Conservation (phyloP, 805 yeast species). For the Debaryomyces castellii region DNA sequence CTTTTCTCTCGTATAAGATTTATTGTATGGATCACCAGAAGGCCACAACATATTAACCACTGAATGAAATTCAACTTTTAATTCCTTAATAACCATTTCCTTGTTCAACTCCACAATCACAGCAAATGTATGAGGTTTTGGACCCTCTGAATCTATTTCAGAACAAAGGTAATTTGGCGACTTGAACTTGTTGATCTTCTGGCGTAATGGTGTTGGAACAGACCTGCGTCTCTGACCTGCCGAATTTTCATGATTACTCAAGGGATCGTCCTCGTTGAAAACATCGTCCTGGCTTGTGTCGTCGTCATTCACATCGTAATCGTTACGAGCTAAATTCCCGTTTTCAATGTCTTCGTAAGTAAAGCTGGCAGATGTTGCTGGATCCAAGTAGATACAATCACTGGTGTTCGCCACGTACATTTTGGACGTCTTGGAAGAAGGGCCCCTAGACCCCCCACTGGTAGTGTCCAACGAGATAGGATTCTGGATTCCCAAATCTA, state of each 20-base stretch:
- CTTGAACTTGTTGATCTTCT: slow-evolving; percentile 22
- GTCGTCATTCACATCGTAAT: slow-evolving; percentile 8
- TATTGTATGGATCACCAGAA: slow-evolving; percentile 49
- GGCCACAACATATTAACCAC: slow-evolving; percentile 52
- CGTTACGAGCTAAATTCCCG: slow-evolving; percentile 27
- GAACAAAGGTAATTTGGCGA: slow-evolving; percentile 39
- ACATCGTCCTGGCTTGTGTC: background rate
- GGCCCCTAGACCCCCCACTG: slow-evolving; percentile 20
- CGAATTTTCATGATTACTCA: background rate
- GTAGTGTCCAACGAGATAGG: slow-evolving; percentile 37
- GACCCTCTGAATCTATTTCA: slow-evolving; percentile 36
- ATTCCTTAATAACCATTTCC: slow-evolving; percentile 34
- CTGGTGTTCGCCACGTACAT: slow-evolving; percentile 38
- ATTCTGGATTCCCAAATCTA: slow-evolving; percentile 38
- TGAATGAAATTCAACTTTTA: slow-evolving; percentile 45
- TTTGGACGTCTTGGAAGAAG: slow-evolving; percentile 25
- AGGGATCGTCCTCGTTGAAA: slow-evolving; percentile 12
- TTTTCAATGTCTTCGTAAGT: slow-evolving; percentile 45
- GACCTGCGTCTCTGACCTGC: too few relatives aligned
- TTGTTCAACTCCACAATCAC: slow-evolving; percentile 46
- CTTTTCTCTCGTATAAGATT: slow-evolving; percentile 42
- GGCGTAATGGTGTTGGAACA: slow-evolving; percentile 11
- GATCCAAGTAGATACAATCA: slow-evolving; percentile 40
- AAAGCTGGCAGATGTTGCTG: slow-evolving; percentile 38
- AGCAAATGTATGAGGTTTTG: slow-evolving; percentile 54